Evolutionary conservation across 2,329 filamentous ascomycete species (phyloP), one percentile per base, ranked within the genome.

Genomic region (Neodidymelliopsis sp.): DNA sequence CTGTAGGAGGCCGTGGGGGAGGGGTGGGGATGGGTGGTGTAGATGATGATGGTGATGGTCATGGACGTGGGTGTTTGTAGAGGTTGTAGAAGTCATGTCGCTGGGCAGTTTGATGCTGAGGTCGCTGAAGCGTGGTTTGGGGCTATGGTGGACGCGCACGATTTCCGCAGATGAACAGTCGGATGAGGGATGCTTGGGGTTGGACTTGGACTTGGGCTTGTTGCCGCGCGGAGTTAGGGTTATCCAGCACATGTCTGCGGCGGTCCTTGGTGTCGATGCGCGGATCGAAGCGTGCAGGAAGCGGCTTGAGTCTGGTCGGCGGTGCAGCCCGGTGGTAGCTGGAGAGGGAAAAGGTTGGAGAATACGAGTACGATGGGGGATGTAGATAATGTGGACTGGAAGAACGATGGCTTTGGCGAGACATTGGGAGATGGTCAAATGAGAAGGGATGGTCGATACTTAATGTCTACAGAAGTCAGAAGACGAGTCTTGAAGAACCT

Each of bases 241-340:
- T 39, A 69, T 63, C 66, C 66, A 69, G 54, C 66, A 69, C 66
- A 69, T 69, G 40, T 42, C 52, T 37, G 22, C 19, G 34, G 22
- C 8, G 7, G 6, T 19, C 3, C 3, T 28, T 18, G 8, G 10
- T 47, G 18, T 49, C 48, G 31, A 56, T 33, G 27, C 36, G 53
- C 19, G 51, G 56, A 41, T 59, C 57, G 50, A 62, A 48, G 10
- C 51, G 58, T 19, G 56, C 35, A n/a, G 57, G 63, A 8, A 67
- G 56, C 16, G 52, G 54, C 13, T 50, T 52, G 6, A 65, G 46
- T 10, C 52, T 49, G 35, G 53, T 24, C n/a, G 65, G 64, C 13
- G 62, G 62, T 28, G 60, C 59, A 29, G 62, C 37, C 28, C 53
- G 60, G 24, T 65, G 65, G 25, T 62, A 60, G 24, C 47, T 53